Evolutionary conservation across 2,329 filamentous ascomycete genomes (phyloP), one percentile per base, ranked within the genome.

Genomic region (Claviceps capensis): DNA sequence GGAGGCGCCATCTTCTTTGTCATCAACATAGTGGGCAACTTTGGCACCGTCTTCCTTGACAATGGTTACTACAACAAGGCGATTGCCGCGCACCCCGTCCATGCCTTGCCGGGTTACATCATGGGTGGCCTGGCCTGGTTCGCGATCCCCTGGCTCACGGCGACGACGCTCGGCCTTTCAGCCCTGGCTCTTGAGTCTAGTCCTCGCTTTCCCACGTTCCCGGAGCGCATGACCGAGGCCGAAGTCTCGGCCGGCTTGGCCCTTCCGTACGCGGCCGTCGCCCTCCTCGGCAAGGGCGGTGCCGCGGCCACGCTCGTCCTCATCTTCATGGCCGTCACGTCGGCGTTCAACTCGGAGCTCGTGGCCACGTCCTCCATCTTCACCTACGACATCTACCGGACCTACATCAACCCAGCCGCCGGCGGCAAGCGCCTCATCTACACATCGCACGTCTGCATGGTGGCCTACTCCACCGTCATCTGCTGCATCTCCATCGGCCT

Each of bases 21-120:
- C 40, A 94, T 94, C 69, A 94, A 94, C 67, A 83, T 72, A 7
- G 84, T 90, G 38, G 87, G 87, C 42, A 90, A 90, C 68, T 93
- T 91, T 54, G 84, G 77, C 53, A 89, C 86, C 1, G 86, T 94
- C 4, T 94, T 94, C 71, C 75, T 88, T 45, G 88, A 94, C 62
- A 90, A 90, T 57, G 83, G 85, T 16, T 95, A 94, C 71, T 95
- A 89, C 70, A 93, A 95, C 75, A 95, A 95, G 68, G 89, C 88
- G 16, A 95, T 95, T 60, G 88, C 90, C 6, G 88, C 90, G 0
- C 85, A 82, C 22, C 88, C 88, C 1, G 85, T 91, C 0, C 82
- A 91, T 55, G 90, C 89, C 0, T 78, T 96, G 2, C 89, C 89
- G 0, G 89, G 89, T 17, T 95, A 95, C 62, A 83, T 95, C 51